phyloP scores from a whole-genome alignment of 2,329 filamentous ascomycete species.

The Cytospora leucostoma region DNA sequence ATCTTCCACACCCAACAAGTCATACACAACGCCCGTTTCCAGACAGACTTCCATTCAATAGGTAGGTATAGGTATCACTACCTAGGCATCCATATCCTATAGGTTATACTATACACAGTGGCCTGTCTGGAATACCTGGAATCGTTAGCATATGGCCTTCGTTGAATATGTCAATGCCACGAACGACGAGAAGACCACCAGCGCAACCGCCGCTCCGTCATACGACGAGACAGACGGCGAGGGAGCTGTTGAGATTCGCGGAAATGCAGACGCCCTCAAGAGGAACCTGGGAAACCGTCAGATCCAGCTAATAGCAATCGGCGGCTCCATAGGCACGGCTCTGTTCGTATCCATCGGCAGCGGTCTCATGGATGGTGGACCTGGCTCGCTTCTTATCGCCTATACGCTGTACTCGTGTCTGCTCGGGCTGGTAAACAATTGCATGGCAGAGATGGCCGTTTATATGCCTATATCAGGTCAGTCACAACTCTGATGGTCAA shows the following conservation, averaged over 20 bases:
- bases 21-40: too few relatives aligned
- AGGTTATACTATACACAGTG: too few relatives aligned
- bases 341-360: conserved; percentile 64
- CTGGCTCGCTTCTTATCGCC: conserved; percentile 57
- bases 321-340: conserved; percentile 59
- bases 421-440: conserved; percentile 64
- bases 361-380: conserved; percentile 49
- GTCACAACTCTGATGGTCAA: not conserved
- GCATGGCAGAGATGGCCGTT: conserved; percentile 64
- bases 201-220: not conserved
- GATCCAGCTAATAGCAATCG: conserved; percentile 61
- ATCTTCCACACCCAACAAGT: too few relatives aligned
- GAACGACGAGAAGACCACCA: conserved; percentile 10
- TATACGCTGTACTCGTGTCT: conserved; percentile 58
- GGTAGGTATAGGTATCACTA: too few relatives aligned
- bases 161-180: not conserved
- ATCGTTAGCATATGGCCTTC: conserved; percentile 10
- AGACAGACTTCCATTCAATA: too few relatives aligned
- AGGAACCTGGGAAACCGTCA: conserved; percentile 56
- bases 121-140: not conserved
- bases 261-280: conserved; percentile 38
- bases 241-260: conserved; percentile 13
- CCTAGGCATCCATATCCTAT: too few relatives aligned
- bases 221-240: conserved; percentile 19
- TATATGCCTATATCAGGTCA: conserved; percentile 61